phyloP scores from a whole-genome alignment of 768 basidiomycete species.

The Boletales sp. region DNA sequence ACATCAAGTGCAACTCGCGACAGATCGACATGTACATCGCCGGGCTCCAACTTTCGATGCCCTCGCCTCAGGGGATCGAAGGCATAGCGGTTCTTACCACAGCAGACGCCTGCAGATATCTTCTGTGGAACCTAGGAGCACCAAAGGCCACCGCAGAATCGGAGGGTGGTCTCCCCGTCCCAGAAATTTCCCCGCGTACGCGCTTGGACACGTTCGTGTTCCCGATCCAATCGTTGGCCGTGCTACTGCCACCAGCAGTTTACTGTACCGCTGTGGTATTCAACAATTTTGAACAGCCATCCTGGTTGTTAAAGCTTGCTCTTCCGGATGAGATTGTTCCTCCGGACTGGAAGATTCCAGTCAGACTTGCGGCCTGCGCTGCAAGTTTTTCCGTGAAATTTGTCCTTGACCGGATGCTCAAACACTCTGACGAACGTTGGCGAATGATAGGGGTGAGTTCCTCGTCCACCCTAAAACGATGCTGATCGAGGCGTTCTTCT shows the following conservation, averaged over 20 bases:
- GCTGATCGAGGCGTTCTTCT: background rate
- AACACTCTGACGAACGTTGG: conserved; percentile 26
- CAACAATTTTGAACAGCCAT: conserved; percentile 33
- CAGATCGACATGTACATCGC: conserved; percentile 28
- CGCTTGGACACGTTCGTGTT: conserved; percentile 27
- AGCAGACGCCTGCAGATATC: conserved; percentile 19
- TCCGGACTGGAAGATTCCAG: conserved; percentile 19
- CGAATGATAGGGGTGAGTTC: conserved; percentile 31
- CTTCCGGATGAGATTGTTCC: conserved; percentile 24
- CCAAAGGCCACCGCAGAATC: conserved; percentile 1
- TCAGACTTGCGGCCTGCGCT: conserved; percentile 28
- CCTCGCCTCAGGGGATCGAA: conserved; percentile 17
- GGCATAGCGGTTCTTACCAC: conserved; percentile 25
- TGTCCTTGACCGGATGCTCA: conserved; percentile 8
- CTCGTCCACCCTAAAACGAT: background rate
- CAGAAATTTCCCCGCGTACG: conserved; percentile 11
- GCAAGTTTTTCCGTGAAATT: conserved; percentile 18
- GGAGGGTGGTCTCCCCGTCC: conserved; percentile 18
- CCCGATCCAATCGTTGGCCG: conserved; percentile 24
- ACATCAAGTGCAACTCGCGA: background rate
- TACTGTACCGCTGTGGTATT: conserved; percentile 26
- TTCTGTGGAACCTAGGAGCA: conserved; percentile 6
- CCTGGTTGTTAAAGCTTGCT: conserved; percentile 30
- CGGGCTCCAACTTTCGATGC: conserved; percentile 14
- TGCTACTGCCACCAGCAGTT: conserved; percentile 23